Evolutionary conservation across 2,329 filamentous ascomycete genomes (phyloP).

Genomic region (Aspergillus persii): DNA sequence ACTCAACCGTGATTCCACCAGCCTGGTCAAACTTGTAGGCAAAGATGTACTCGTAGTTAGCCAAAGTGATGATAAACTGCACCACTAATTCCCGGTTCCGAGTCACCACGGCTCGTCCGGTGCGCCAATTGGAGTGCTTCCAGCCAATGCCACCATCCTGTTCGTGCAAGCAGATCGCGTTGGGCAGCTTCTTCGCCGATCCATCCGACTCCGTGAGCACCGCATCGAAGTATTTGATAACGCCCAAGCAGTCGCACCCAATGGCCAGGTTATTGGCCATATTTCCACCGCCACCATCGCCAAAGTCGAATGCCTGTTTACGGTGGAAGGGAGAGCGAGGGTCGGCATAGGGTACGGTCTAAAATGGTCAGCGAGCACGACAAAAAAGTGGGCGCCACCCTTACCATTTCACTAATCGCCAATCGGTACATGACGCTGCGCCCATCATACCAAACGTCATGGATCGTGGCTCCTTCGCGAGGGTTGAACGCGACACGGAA

Average conservation of each 20-base stretch:
- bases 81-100: conserved; percentile 62
- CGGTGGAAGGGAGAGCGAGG: conserved; percentile 64
- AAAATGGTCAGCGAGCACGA: not conserved
- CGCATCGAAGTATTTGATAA: conserved; percentile 64
- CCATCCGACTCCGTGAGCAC: conserved; percentile 56
- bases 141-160: conserved; percentile 65
- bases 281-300: conserved; percentile 65
- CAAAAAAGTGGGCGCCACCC: too few species aligned
- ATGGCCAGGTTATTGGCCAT: conserved; percentile 65
- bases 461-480: conserved; percentile 67
- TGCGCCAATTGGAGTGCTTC: conserved; percentile 69
- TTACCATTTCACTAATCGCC: conserved; percentile 65
- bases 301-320: conserved; percentile 71
- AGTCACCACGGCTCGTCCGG: conserved; percentile 59
- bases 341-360: conserved; percentile 63
- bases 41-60: conserved; percentile 48
- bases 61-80: conserved; percentile 65
- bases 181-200: conserved; percentile 55
- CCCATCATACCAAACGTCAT: conserved; percentile 67
- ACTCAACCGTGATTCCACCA: conserved; percentile 61
- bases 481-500: conserved; percentile 60
- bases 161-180: conserved; percentile 65
- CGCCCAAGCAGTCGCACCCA: conserved; percentile 54
- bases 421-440: conserved; percentile 66
- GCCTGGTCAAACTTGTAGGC: conserved; percentile 57